Evolutionary conservation across 345 rosid genomes (phyloP).

Genomic region (Angophora floribunda): DNA sequence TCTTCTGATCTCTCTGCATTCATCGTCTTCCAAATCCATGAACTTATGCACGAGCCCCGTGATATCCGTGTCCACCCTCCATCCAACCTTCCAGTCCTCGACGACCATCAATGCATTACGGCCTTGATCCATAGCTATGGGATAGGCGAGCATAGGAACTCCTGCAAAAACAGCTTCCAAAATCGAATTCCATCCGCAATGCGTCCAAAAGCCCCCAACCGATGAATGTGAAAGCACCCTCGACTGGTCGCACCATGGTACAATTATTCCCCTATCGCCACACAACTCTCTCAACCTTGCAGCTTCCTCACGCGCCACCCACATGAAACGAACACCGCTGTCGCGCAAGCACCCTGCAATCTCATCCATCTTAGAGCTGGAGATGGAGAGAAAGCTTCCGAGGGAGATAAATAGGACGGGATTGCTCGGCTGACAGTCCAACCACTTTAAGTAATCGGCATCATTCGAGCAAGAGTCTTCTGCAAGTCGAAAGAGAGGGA

Average conservation of each 20-base stretch:
- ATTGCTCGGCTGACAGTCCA: constrained; percentile 9
- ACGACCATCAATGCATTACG: neutral
- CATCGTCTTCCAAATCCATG: neutral
- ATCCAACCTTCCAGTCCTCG: constrained; percentile 15
- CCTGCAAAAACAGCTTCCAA: constrained; percentile 9
- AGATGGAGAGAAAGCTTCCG: constrained; percentile 28
- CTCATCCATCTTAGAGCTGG: constrained; percentile 17
- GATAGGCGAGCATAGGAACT: constrained; percentile 14
- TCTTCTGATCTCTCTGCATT: neutral
- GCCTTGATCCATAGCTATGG: constrained; percentile 9
- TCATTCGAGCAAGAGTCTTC: neutral
- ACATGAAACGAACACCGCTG: constrained; percentile 18
- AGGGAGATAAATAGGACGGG: constrained; percentile 23
- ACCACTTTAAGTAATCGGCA: constrained; percentile 1
- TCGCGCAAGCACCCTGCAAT: constrained; percentile 5
- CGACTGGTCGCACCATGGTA: constrained; percentile 50
- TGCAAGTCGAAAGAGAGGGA: constrained; percentile 12
- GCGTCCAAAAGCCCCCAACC: constrained; percentile 15
- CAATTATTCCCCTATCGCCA: constrained; percentile 10
- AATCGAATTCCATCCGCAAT: constrained; percentile 15
- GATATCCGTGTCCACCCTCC: neutral
- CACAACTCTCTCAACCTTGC: neutral
- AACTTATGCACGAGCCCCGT: neutral
- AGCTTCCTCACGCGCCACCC: constrained; percentile 15
- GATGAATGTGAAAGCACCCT: constrained; percentile 16